Base-by-base conservation (phyloP, 352 stramenopile genomes). In the Aphanomyces euteiches region DNA sequence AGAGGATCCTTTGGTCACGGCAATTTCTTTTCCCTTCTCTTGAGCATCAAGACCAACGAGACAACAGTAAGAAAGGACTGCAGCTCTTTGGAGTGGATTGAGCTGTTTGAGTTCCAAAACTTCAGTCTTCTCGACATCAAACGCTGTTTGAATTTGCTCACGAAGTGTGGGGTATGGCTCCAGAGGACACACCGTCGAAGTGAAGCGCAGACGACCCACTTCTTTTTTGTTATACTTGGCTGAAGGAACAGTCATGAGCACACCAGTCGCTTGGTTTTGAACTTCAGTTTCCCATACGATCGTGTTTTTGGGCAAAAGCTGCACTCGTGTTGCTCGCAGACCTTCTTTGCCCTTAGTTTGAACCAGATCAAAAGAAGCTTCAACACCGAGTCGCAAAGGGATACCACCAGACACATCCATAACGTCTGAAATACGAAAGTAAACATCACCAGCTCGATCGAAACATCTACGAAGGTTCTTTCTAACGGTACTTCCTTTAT, bases 391-490 rank as follows among this genome's bases (percentile, higher is more conserved):
- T 5, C 76, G 81, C 48, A 91, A 37, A 79, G 70, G 82, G 79
- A 10, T 76, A 77, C 48, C 57, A 74, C 28, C 77, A 71, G 36
- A 77, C 17, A 47, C 56, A 28, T 7, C 82, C 77, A 93, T 88
- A 4, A 93, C 84, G 66, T 93, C 85, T 12, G 79, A 79, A 47
- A 93, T 87, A 47, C 84, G 81, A 56, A 93, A 93, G 71, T 90
- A 93, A 36, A 84, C 84, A 45, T 93, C 85, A 1, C 69, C 72
- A 1, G 73, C 69, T n/a, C 85, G 80, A 37, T 93, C 84, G 0
- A 81, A 80, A 47, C 83, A 92, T 39, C 64, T 70, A 69, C 38
- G 41, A 56, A 56, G 13, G 19, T 15, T 8, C 47, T 15, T 3
- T 37, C 8, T 37, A n/a, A 66, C 36, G 38, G 40, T 50, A 10